Base-by-base conservation (phyloP, 192 early-diverging fungal species). In the Coemansia sp. region DNA sequence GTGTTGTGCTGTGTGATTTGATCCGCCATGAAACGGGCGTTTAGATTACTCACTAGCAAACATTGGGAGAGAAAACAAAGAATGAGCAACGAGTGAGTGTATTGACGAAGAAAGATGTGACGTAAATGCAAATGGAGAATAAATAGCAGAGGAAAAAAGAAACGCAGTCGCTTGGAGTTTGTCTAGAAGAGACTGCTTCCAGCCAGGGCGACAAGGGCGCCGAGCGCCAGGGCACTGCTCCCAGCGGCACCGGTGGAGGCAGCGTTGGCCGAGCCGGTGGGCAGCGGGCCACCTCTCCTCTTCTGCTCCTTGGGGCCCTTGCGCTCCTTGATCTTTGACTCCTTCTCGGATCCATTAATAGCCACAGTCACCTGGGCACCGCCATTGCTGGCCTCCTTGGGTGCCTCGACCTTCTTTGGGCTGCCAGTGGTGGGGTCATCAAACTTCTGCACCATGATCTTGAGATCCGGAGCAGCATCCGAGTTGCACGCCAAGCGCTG, bases 371-470 rank as follows among this genome's bases (percentile, higher is more conserved):
- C 17, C 47, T 9, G 10, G 39, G n/a, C 15, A 4, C 23, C 25
- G 4, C 38, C 48, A 11, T 26, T 36, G 20, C 38, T 38, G 5
- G 8, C 26, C 17, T 46, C 54, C 25, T 42, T 27, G 20, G 46
- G 36, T 44, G 46, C 45, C 8, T 23, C 24, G 37, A 46, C 46
- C 10, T 49, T 49, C 54, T 56, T 37, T 46, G 58, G 53, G 44
- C 56, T 64, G 32, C 60, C 61, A 1, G 50, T 30, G 14, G 72
- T 75, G n/a, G 37, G 52, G 35, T 75, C 72, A 26, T 75, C 64
- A 33, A 46, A 75, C 52, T 60, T 64, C 18, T 75, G 48, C 10
- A 75, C 64, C 72, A 75, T 75, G 37, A 75, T 48, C 60, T 75
- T 67, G 49, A 67, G 59, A 10, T 67, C 64, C 1, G 72, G 72